These are phyloP conservation scores for Rhizopus stolonifer DNA, from an alignment of 371 early-diverging fungal genomes.

Conservation along the genomic window DNA sequence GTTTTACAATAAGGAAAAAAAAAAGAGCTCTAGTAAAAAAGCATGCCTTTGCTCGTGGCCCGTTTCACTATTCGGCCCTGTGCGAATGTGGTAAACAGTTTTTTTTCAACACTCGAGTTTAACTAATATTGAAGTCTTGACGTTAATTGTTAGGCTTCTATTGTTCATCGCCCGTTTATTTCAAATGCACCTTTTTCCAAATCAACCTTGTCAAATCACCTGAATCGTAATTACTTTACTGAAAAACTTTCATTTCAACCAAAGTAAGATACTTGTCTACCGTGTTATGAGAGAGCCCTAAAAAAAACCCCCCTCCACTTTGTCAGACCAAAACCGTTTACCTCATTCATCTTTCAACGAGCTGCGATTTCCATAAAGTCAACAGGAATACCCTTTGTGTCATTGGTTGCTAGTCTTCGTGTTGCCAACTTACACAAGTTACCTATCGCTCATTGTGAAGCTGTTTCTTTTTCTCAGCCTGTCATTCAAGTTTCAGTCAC, in stretches of 20 bases:
- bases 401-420: slow-evolving; percentile 12
- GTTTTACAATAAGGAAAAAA: too few relatives aligned
- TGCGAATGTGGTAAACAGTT: slow-evolving; percentile 5
- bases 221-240: background rate
- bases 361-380: slow-evolving; percentile 5
- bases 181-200: background rate
- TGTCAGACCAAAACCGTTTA: background rate
- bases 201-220: background rate
- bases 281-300: too few relatives aligned
- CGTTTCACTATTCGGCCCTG: slow-evolving; percentile 18
- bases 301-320: background rate
- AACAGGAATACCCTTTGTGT: slow-evolving; percentile 4
- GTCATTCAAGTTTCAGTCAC: slow-evolving; percentile 9
- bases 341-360: background rate
- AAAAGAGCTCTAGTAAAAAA: background rate
- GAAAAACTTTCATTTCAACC: background rate
- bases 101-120: background rate
- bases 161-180: background rate
- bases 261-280: background rate
- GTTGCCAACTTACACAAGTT: slow-evolving; percentile 8
- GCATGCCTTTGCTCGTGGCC: slow-evolving; percentile 18
- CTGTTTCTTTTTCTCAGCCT: slow-evolving; percentile 3
- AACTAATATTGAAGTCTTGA: background rate
- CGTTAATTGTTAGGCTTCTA: background rate
- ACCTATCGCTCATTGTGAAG: slow-evolving; percentile 21